A percentile compares a stretch with the other conserved stretches of the same genome.
Conservation (phyloP, 495 filamentous ascomycete species). For the Paragyromitra xinjiangensis region DNA sequence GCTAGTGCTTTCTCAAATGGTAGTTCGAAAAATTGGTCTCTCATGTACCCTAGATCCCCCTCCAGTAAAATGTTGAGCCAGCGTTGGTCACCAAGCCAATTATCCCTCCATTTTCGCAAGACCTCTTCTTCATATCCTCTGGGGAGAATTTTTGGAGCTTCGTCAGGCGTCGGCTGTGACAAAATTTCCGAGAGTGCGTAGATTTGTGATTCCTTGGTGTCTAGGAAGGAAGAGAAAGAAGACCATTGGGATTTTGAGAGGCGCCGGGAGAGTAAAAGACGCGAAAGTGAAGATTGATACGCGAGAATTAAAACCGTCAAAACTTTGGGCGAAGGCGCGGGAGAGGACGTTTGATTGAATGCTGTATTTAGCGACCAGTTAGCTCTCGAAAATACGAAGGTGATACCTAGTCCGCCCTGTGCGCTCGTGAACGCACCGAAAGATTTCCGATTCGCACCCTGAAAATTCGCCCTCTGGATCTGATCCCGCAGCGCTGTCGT, state of each 20-base stretch:
- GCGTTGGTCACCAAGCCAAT: conserved; percentile 56
- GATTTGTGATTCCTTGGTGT: conserved; percentile 49
- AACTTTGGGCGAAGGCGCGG: conserved; percentile 32
- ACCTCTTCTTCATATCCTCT: conserved; percentile 54
- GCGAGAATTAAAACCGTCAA: conserved; percentile 49
- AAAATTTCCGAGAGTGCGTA: conserved; percentile 25
- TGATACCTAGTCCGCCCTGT: conserved; percentile 14
- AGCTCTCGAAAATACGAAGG: conserved; percentile 15
- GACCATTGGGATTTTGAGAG: conserved; percentile 56
- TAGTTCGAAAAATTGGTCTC: conserved; percentile 54
- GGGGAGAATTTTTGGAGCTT: conserved; percentile 16
- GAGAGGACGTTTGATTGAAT: conserved; percentile 52
- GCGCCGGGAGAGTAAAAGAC: conserved; percentile 43
- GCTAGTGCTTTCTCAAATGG: conserved; percentile 53
- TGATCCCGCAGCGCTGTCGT: conserved; percentile 53
- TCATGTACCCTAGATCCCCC: conserved; percentile 52
- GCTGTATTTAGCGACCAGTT: conserved; percentile 30
- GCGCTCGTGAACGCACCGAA: conserved; percentile 44
- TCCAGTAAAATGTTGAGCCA: conserved; percentile 56
- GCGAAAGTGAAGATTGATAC: conserved; percentile 40
- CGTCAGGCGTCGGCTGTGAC: neutral
- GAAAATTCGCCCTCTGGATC: conserved; percentile 50
- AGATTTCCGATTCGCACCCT: conserved; percentile 35
- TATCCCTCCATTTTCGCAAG: conserved; percentile 54
- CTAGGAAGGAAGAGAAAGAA: conserved; percentile 50